phyloP scores from a whole-genome alignment of 345 rosid species.

The Eucalyptus cloeziana region DNA sequence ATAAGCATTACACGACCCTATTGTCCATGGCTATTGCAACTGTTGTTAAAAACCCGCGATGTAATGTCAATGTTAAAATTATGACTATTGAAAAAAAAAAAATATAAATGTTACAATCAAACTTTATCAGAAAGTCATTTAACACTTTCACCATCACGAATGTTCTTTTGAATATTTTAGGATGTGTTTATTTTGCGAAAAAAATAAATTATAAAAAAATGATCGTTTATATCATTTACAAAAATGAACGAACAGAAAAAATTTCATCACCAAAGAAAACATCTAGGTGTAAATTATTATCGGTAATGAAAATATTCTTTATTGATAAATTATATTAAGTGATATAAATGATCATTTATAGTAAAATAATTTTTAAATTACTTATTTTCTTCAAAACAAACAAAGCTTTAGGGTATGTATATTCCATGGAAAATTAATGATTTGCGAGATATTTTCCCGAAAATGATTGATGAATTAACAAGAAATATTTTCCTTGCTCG shows the following conservation, averaged over 20 bases:
- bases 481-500: no score
- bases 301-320: background rate
- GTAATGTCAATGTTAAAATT: background rate
- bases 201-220: background rate
- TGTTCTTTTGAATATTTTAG: background rate
- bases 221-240: background rate
- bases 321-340: background rate
- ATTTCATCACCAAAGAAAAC: no score
- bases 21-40: background rate
- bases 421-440: no score
- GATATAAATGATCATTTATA: background rate
- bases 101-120: no score
- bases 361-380: no score
- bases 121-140: background rate
- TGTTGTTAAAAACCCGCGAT: fast-evolving
- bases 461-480: no score
- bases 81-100: no score
- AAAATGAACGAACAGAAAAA: background rate
- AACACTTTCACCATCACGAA: background rate
- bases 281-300: background rate
- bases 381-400: no score
- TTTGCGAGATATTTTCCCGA: fast-evolving
- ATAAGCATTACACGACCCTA: background rate
- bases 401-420: no score
- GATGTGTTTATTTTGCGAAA: background rate